Conservation (phyloP, 2,329 filamentous ascomycete genomes). For the Penicillium capsulatum region DNA sequence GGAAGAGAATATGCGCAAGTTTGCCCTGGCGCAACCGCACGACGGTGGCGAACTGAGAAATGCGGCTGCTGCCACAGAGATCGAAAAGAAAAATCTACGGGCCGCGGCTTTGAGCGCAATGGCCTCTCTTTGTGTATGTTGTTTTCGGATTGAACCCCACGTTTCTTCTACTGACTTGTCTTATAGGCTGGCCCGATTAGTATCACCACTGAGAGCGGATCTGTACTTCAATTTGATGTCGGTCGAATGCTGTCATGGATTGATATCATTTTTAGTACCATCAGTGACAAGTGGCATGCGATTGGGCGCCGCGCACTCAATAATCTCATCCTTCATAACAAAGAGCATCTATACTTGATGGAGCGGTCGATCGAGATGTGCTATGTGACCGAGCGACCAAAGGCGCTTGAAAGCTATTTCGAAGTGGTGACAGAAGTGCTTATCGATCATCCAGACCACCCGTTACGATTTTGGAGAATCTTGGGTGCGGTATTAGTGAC, state of each 20-base stretch:
- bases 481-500: constrained; percentile 86
- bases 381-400: constrained; percentile 74
- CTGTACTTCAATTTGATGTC: constrained; percentile 86
- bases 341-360: constrained; percentile 76
- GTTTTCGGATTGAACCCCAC: neutral
- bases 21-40: constrained; percentile 72
- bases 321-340: constrained; percentile 86
- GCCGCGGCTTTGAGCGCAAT: constrained; percentile 91
- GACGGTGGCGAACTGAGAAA: constrained; percentile 70
- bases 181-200: constrained; percentile 64
- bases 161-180: constrained; percentile 12
- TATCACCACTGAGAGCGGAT: constrained; percentile 81
- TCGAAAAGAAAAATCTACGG: constrained; percentile 88
- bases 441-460: constrained; percentile 75
- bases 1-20: constrained; percentile 83
- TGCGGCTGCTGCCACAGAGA: constrained; percentile 86
- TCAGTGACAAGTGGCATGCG: constrained; percentile 84
- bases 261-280: constrained; percentile 86
- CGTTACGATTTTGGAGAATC: constrained; percentile 83
- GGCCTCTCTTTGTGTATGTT: constrained; percentile 80
- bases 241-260: constrained; percentile 93
- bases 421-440: constrained; percentile 85
- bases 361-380: constrained; percentile 89
- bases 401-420: constrained; percentile 92
- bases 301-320: constrained; percentile 84